A percentile compares a stretch with the other conserved stretches of the same genome.
Evolutionary conservation across 306 rosid genomes (phyloP).

Genomic region (Datisca glomerata): DNA sequence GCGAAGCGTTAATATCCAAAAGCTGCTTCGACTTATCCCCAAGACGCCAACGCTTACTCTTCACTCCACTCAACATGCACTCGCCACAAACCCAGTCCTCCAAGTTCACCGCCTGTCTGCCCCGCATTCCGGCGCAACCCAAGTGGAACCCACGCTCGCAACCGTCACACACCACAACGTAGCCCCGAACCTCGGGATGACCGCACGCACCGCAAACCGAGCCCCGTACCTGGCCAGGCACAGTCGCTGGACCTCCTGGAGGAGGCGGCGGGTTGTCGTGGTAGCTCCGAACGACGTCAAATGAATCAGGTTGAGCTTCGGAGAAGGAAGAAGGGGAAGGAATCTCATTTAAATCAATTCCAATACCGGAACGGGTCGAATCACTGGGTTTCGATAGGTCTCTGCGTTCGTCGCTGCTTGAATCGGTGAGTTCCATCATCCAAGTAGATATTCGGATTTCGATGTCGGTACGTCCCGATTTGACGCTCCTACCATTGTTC

Average conservation of each 20-base stretch:
- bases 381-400: constrained; percentile 21
- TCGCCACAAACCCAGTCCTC: constrained; percentile 90
- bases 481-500: constrained; percentile 48
- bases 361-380: constrained; percentile 46
- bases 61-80: constrained; percentile 45
- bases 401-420: constrained; percentile 36
- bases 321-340: constrained; percentile 56
- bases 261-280: constrained; percentile 81
- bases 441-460: constrained; percentile 30
- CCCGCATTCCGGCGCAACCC: constrained; percentile 65
- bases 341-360: constrained; percentile 97
- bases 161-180: constrained; percentile 81
- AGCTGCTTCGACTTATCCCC: constrained; percentile 82
- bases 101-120: constrained; percentile 27
- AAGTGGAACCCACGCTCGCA: constrained; percentile 86
- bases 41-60: constrained; percentile 90
- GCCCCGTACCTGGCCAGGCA: constrained; percentile 27
- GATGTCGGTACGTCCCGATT: constrained; percentile 26
- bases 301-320: constrained; percentile 64
- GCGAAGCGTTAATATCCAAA: constrained; percentile 87
- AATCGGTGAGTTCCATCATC: constrained; percentile 88
- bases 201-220: constrained; percentile 41
- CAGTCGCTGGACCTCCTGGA: constrained; percentile 48
- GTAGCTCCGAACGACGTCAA: constrained; percentile 66
- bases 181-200: constrained; percentile 32